Conservation (phyloP, 495 filamentous ascomycete genomes). For the Cladorrhinum samala region DNA sequence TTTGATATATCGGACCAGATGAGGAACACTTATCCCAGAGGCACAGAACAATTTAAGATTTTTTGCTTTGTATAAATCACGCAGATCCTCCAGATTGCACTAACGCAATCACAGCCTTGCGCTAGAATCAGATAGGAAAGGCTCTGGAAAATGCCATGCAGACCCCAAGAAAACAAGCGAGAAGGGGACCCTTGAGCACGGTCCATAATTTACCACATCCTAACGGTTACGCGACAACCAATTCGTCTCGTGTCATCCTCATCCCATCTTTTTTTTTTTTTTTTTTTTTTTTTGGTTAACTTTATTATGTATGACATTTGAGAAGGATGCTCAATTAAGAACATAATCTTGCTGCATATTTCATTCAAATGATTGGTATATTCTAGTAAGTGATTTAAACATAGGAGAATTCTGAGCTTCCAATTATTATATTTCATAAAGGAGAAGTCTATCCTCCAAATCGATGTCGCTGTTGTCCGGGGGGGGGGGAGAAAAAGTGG, state of each 20-base stretch:
- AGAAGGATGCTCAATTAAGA: too few relatives aligned
- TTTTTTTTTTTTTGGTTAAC: too few relatives aligned
- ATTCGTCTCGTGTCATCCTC: too few relatives aligned
- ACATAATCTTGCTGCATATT: too few relatives aligned
- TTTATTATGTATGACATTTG: too few relatives aligned
- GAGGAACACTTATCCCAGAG: constrained; percentile 3
- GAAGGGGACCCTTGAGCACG: too few relatives aligned
- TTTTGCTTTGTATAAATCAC: not conserved
- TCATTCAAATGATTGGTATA: too few relatives aligned
- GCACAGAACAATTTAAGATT: constrained; percentile 1
- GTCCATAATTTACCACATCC: not conserved
- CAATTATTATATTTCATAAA: not conserved
- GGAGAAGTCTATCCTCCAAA: not conserved
- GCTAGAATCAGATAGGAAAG: constrained; percentile 2
- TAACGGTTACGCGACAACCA: too few relatives aligned
- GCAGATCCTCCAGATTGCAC: constrained; percentile 5
- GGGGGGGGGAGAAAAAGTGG: not conserved
- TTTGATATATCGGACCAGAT: constrained; percentile 1
- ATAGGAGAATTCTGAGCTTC: constrained; percentile 1
- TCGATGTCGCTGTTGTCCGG: not conserved
- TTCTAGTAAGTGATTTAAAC: too few relatives aligned
- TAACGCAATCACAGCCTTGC: constrained; percentile 12
- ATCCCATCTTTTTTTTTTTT: not conserved
- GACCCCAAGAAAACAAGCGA: not conserved
- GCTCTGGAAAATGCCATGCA: not conserved